Evolutionary conservation across 345 rosid species (phyloP).

Genomic region (Citrus maxima): DNA sequence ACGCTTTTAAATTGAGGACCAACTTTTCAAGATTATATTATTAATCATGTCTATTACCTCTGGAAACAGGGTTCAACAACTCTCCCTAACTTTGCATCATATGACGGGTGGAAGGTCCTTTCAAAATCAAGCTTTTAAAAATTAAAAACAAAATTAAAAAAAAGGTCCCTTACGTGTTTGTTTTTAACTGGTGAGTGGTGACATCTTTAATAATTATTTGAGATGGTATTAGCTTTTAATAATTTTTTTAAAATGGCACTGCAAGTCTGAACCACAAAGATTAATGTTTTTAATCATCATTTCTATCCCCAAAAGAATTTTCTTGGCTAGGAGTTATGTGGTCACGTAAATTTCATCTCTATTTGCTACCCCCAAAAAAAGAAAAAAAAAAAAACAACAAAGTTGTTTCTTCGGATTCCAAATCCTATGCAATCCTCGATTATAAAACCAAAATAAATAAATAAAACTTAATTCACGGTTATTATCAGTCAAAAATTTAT

Average conservation of each 20-base stretch:
- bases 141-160: background rate
- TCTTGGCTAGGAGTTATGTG: background rate
- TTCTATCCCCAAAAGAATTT: background rate
- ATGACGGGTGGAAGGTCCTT: conserved; percentile 1
- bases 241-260: background rate
- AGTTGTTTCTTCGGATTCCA: conserved; percentile 4
- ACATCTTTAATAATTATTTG: background rate
- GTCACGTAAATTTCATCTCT: background rate
- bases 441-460: background rate
- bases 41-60: background rate
- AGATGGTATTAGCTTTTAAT: background rate
- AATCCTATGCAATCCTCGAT: background rate
- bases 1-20: background rate
- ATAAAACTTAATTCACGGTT: too few relatives aligned
- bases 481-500: too few relatives aligned
- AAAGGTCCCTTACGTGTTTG: background rate
- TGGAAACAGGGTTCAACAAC: background rate
- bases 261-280: background rate
- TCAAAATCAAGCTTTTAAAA: background rate
- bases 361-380: too few relatives aligned
- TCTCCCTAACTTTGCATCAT: background rate
- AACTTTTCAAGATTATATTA: background rate
- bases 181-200: background rate
- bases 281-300: background rate
- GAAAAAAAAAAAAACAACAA: background rate